These are phyloP conservation scores for Grigorovia yakushimaensis DNA, from an alignment of 805 yeast genomes.

Conservation along the genomic window DNA sequence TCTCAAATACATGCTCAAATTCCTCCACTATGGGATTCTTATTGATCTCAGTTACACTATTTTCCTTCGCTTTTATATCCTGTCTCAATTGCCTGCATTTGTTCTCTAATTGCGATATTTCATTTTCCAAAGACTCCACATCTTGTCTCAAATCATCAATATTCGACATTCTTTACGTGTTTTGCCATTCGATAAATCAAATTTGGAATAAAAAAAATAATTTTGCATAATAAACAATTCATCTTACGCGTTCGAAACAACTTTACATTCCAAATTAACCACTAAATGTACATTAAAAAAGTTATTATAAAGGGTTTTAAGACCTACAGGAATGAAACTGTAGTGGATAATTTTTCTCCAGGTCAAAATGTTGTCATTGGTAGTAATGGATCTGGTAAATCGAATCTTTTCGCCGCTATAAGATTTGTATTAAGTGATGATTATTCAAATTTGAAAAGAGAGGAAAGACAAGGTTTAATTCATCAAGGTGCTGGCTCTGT, in stretches of 20 bases:
- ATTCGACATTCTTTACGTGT: too few relatives aligned
- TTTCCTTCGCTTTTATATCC: constrained; percentile 1
- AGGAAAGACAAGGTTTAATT: constrained; percentile 76
- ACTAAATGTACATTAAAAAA: constrained; percentile 33
- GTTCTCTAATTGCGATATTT: constrained; percentile 14
- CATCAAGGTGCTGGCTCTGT: constrained; percentile 80
- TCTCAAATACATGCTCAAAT: constrained; percentile 13
- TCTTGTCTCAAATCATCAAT: constrained; percentile 27
- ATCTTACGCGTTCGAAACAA: not conserved
- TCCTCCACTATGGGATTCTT: constrained; percentile 10
- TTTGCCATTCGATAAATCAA: too few relatives aligned
- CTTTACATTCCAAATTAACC: not conserved
- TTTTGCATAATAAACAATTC: too few relatives aligned
- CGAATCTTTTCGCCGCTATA: constrained; percentile 91
- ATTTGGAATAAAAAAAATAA: not conserved
- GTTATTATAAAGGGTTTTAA: constrained; percentile 87
- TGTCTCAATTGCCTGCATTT: constrained; percentile 6
- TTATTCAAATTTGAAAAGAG: constrained; percentile 71
- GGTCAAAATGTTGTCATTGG: constrained; percentile 83
- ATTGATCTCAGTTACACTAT: not conserved
- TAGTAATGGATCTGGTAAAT: constrained; percentile 93
- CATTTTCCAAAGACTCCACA: constrained; percentile 28
- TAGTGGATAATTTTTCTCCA: constrained; percentile 68
- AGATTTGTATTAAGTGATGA: constrained; percentile 88
- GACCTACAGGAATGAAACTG: constrained; percentile 78